These are phyloP conservation scores for Malus sylvestris DNA, from an alignment of 306 rosid species.

Conservation along the genomic window DNA sequence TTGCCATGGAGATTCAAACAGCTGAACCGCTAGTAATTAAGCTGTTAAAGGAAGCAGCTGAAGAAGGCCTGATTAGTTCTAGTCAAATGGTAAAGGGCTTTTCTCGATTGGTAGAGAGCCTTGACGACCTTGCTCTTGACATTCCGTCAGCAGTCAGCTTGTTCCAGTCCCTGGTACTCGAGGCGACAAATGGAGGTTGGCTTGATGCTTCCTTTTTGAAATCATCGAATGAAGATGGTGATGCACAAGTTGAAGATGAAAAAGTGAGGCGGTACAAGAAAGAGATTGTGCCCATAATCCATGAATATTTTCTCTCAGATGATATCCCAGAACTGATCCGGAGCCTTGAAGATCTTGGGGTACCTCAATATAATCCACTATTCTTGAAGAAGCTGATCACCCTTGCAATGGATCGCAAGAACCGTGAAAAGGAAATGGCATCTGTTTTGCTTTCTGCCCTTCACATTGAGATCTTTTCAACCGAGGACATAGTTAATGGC, in stretches of 20 bases:
- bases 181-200: constrained; percentile 88
- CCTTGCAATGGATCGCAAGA: constrained; percentile 93
- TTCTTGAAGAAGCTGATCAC: constrained; percentile 90
- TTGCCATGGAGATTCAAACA: constrained; percentile 76
- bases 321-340: constrained; percentile 92
- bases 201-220: constrained; percentile 75
- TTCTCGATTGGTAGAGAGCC: constrained; percentile 80
- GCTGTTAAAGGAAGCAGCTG: constrained; percentile 89
- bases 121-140: constrained; percentile 97
- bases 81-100: constrained; percentile 98
- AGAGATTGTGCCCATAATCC: constrained; percentile 81
- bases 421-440: constrained; percentile 98
- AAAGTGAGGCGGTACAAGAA: constrained; percentile 63
- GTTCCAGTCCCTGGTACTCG: constrained; percentile 60
- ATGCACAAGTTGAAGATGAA: constrained; percentile 47
- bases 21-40: constrained; percentile 63
- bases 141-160: constrained; percentile 72
- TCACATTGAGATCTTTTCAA: constrained; percentile 87
- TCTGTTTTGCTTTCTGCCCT: constrained; percentile 93
- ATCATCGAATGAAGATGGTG: constrained; percentile 53
- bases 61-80: constrained; percentile 88
- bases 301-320: constrained; percentile 87
- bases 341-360: constrained; percentile 82
- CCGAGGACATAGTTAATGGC: constrained; percentile 85
- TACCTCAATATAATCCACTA: constrained; percentile 70